Evolutionary conservation across 1,284 basidiomycete species (phyloP), one percentile per base, ranked within the genome.

Genomic region (Waitea zeae): DNA sequence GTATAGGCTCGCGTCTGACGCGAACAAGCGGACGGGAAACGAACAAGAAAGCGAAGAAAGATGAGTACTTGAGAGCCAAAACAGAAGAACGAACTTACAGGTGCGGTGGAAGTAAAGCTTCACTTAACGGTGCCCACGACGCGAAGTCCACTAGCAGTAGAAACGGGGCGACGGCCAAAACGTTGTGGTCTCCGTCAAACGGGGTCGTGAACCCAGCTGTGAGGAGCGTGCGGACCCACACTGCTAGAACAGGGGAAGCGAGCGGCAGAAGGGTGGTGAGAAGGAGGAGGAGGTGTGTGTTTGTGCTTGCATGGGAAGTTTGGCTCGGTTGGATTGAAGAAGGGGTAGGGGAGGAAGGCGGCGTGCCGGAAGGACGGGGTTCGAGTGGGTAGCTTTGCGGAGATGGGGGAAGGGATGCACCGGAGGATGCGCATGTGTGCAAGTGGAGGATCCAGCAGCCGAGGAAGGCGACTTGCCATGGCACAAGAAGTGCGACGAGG

Each of bases 401-500:
- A 26, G 24, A 26, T 26, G 9, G 31, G 22, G 12, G 11, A 9
- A 12, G 13, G 4, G 18, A n/a, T 13, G 17, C 24, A 15, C 31
- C 14, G 31, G 31, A 12, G 9, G 12, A n/a, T n/a, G 12, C 15
- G 14, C 9, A 31, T 7, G 30, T 18, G 20, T n/a, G 17, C 20
- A 36, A 57, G 41, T 90, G 82, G 28, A 87, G 68, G 12, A 80
- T 43, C 66, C 80, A 87, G 42, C 77, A 74, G 22, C 82, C 73
- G 12, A 93, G 64, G 50, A 83, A 89, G 2, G 80, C 86, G 20
- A 92, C 81, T 53, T 95, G 89, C 67, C 86, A 88, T 0, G 92
- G 90, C 14, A 93, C 62, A 38, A 86, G 57, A 18, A 87, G 44
- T 41, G 77, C 67, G 29, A 89, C 74, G 11, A 78, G 56, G 9